These are phyloP conservation scores for Fomitopsis palustris DNA, from an alignment of 1,284 basidiomycete species.

Conservation along the genomic window DNA sequence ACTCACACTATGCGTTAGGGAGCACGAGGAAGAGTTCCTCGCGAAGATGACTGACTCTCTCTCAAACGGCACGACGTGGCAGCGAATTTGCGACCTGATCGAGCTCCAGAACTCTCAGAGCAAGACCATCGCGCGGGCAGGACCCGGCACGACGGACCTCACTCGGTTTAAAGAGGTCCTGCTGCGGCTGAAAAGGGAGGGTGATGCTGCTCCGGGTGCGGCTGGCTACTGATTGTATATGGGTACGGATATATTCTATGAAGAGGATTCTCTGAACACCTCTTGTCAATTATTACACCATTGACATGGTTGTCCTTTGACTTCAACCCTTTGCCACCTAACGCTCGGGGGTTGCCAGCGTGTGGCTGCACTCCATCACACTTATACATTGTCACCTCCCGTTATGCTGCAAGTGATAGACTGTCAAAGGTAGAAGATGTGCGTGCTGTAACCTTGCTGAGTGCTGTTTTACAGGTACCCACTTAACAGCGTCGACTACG, in stretches of 20 bases:
- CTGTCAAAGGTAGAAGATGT: too few relatives aligned
- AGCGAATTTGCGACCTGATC: constrained; percentile 84
- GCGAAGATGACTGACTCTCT: constrained; percentile 73
- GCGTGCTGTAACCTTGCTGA: too few relatives aligned
- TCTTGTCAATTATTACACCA: neutral
- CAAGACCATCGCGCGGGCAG: constrained; percentile 90
- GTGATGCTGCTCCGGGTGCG: constrained; percentile 87
- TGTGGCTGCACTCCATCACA: neutral
- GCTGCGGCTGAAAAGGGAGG: constrained; percentile 83
- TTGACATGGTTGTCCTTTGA: neutral
- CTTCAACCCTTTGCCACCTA: too few relatives aligned
- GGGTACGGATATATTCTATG: neutral
- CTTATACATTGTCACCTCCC: too few relatives aligned
- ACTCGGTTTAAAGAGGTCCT: constrained; percentile 90
- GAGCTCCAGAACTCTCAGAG: constrained; percentile 95
- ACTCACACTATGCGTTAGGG: constrained; percentile 44
- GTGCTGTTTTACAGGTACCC: too few relatives aligned
- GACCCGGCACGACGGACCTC: constrained; percentile 88
- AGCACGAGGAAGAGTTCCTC: constrained; percentile 84
- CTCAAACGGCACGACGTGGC: constrained; percentile 93
- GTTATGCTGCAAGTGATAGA: too few relatives aligned
- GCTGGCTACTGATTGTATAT: constrained; percentile 69
- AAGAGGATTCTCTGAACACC: neutral
- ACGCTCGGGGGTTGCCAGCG: neutral
- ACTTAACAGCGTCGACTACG: too few relatives aligned